Base-by-base conservation (phyloP, 306 rosid species). In the Chamaecrista fasciculata region DNA sequence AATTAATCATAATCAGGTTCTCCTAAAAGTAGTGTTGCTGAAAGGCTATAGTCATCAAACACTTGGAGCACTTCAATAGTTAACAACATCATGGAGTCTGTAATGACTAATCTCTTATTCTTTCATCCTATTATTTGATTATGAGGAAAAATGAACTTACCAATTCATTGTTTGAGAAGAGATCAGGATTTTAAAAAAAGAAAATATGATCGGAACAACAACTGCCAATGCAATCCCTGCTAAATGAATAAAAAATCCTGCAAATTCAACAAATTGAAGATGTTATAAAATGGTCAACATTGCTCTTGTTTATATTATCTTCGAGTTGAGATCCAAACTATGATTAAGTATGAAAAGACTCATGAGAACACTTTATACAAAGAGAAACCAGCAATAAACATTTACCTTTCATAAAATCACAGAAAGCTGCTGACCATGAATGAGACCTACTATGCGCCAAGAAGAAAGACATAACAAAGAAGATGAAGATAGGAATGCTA, bases 101-200 rank as follows among this genome's bases (percentile, higher is more conserved):
- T n/a, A n/a, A n/a, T n/a, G n/a, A n/a, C n/a, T n/a, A n/a, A n/a
- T n/a, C 42, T 20, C 28, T 44, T 34, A 28, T 69, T 69, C 48
- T 34, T 29, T 43, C 23, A 40, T 59, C 29, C 29, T 67, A 62
- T 46, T 33, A 73, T 46, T 69, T 79, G 64, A 47, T 43, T 49
- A 64, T 25, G 26, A 21, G 46, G 52, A 73, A 18, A 52, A 61
- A 82, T 63, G 47, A 61, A 72, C 90, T 60, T 84, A 95, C 97
- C 99, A 95, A 82, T 87, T 80, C 99, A 95, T 95, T 33, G 97
- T 82, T 49, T 72, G 79, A 64, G 83, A 81, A 50, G 89, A 65
- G 71, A 95, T 78, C 73, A 75, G 53, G 78, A 91, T 79, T 80
- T 90, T 85, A 62, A 91, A 52, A 9, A 87, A 39, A 68, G 97